Percentiles rank a stretch among this genome's conserved stretches.
Evolutionary conservation across 139 green algal species (phyloP).

Genomic region (Ulvella scutata): DNA sequence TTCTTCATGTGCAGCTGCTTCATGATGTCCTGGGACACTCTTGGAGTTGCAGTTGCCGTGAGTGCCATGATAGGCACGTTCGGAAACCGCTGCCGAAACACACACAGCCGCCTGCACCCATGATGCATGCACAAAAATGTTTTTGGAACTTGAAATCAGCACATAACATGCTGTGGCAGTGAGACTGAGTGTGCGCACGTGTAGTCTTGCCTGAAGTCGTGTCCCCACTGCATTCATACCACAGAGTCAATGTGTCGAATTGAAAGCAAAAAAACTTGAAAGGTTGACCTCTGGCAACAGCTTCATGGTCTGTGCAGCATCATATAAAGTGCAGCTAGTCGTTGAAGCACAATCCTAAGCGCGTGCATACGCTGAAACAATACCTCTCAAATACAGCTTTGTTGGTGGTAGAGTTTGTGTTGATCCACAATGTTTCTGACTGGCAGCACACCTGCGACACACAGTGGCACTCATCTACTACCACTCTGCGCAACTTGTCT

Average conservation of each 20-base stretch:
- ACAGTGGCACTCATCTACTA: constrained; percentile 95
- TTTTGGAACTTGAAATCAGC: not conserved
- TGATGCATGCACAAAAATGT: not conserved
- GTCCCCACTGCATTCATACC: not conserved
- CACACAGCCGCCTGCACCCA: not conserved
- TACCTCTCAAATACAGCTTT: too few species aligned
- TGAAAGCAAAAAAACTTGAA: too few species aligned
- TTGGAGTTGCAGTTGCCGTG: constrained; percentile 56
- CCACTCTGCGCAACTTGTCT: constrained; percentile 14
- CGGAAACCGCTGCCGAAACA: constrained; percentile 1
- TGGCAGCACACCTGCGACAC: constrained; percentile 80
- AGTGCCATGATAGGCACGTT: constrained; percentile 50
- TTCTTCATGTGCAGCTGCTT: constrained; percentile 33
- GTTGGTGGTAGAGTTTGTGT: too few species aligned
- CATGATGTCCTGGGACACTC: constrained; percentile 38
- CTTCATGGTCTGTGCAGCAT: too few species aligned
- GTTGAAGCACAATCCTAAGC: too few species aligned
- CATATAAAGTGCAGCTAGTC: too few species aligned
- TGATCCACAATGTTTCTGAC: constrained; percentile 64
- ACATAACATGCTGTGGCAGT: not conserved
- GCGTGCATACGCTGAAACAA: too few species aligned
- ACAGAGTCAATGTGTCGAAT: too few species aligned
- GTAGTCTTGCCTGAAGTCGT: not conserved
- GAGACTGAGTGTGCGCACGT: not conserved
- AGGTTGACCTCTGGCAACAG: too few species aligned